phyloP scores from a whole-genome alignment of 2,329 filamentous ascomycete species.

The Phialocephala subalpina region DNA sequence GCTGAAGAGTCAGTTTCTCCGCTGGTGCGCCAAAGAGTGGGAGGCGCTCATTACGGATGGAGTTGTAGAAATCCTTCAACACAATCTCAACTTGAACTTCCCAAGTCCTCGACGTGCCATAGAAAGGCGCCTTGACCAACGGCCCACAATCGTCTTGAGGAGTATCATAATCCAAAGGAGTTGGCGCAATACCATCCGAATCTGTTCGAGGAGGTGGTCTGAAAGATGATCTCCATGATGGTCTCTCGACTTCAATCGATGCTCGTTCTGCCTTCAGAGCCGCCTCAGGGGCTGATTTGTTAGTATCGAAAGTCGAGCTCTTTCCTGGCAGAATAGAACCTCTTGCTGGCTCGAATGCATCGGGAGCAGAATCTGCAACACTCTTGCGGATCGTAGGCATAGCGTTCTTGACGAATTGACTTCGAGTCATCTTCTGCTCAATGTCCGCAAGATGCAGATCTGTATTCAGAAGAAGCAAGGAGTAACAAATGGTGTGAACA shows the following conservation, averaged over 20 bases:
- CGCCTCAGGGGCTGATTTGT: slow-evolving; percentile 24
- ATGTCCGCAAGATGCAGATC: slow-evolving; percentile 96
- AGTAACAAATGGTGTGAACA: slow-evolving; percentile 97
- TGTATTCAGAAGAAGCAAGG: slow-evolving; percentile 92
- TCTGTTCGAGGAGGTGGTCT: slow-evolving; percentile 40
- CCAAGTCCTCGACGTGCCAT: slow-evolving; percentile 81
- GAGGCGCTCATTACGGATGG: slow-evolving; percentile 86
- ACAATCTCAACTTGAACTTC: slow-evolving; percentile 90
- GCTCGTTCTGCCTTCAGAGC: slow-evolving; percentile 33
- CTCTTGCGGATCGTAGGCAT: slow-evolving; percentile 87
- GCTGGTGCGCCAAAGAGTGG: slow-evolving; percentile 80
- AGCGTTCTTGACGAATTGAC: slow-evolving; percentile 96
- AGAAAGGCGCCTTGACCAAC: slow-evolving; percentile 79
- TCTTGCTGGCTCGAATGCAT: slow-evolving; percentile 63
- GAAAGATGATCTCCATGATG: slow-evolving; percentile 44
- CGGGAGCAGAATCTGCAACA: slow-evolving; percentile 74
- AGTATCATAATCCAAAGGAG: slow-evolving; percentile 46
- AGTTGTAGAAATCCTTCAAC: slow-evolving; percentile 89
- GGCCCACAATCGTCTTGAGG: slow-evolving; percentile 70
- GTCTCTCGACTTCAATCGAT: slow-evolving; percentile 44
- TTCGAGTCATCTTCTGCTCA: slow-evolving; percentile 93
- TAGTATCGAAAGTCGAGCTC: slow-evolving; percentile 37
- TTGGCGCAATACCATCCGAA: slow-evolving; percentile 40
- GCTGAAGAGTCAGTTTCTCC: slow-evolving; percentile 49
- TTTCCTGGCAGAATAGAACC: slow-evolving; percentile 59